Base-by-base conservation (phyloP, 1,284 basidiomycete genomes). In the Rhodotorula sp. region DNA sequence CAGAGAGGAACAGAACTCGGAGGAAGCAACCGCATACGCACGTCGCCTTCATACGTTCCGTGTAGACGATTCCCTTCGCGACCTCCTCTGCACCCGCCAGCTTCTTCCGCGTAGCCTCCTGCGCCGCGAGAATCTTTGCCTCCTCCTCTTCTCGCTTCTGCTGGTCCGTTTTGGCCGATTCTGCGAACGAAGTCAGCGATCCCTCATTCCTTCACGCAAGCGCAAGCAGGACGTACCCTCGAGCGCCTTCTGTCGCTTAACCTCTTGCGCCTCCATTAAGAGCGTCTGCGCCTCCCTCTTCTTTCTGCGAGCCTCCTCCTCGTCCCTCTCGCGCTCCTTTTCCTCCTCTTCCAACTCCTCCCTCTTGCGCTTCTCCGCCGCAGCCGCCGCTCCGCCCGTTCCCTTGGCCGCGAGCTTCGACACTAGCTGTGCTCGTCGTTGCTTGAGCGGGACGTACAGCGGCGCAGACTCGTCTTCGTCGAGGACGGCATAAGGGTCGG, bases 21-120 rank as follows among this genome's bases (percentile, higher is more conserved):
- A n/a, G n/a, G n/a, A n/a, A n/a, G n/a, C n/a, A n/a, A 18, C 1
- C 7, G 52, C 24, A 50, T 40, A 81, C 87, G 62, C 77, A 91
- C 89, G 89, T 87, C 20, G 94, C 87, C 79, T 87, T 88, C 70
- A 99, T 79, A 44, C 92, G 85, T 76, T 97, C 91, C 0, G 89
- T 91, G 78, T 95, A 99, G 53, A 86, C 85, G 64, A 96, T 94
- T 18, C 94, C 96, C 78, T 92, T 88, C 2, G 96, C 95, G 40
- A 99, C 81, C 79, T 99, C 96, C 77, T 92, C 83, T 72, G 94
- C 94, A 20, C 92, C 91, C 0, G 91, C 92, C 5, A 99, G 86
- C 79, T 95, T 96, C 79, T 91, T 86, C 75, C 83, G 81, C 22
- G 91, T 85, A 69, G 90, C 90, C 51, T 92, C 91, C 77, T 98